phyloP scores from a whole-genome alignment of 352 stramenopile species.

The Pythium oligandrum region DNA sequence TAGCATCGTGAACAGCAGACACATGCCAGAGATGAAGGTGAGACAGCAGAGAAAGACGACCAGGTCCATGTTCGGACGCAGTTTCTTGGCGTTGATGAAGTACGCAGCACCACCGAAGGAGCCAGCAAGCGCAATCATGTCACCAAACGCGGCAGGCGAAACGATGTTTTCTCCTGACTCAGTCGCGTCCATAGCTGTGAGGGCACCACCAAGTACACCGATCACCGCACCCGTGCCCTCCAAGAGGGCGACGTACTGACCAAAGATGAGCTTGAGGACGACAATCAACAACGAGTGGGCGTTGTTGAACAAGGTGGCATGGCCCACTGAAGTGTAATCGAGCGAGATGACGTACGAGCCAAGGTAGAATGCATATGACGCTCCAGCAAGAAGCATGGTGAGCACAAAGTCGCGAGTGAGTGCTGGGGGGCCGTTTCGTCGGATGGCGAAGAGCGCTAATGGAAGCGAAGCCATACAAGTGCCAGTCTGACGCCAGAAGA shows the following conservation, averaged over 20 bases:
- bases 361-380: conserved; percentile 69
- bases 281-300: conserved; percentile 77
- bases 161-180: conserved; percentile 31
- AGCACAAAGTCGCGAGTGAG: conserved; percentile 30
- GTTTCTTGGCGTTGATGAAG: conserved; percentile 72
- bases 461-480: conserved; percentile 57
- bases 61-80: conserved; percentile 65
- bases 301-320: conserved; percentile 84
- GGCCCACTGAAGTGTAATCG: conserved; percentile 66
- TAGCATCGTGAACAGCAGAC: conserved; percentile 62
- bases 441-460: conserved; percentile 35
- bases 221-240: conserved; percentile 66
- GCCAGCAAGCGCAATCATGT: conserved; percentile 65
- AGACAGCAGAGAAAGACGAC: conserved; percentile 64
- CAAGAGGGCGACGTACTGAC: conserved; percentile 50
- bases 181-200: conserved; percentile 63
- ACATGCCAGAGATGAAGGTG: conserved; percentile 44
- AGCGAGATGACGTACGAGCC: conserved; percentile 69
- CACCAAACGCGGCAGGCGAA: conserved; percentile 42
- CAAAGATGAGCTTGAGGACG: conserved; percentile 56
- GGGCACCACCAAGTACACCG: conserved; percentile 60
- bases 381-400: conserved; percentile 39
- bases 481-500: conserved; percentile 80
- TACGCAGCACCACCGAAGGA: conserved; percentile 70
- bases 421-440: conserved; percentile 24